Conservation (phyloP, 305 asterid species). For the Fraxinus nigra region DNA sequence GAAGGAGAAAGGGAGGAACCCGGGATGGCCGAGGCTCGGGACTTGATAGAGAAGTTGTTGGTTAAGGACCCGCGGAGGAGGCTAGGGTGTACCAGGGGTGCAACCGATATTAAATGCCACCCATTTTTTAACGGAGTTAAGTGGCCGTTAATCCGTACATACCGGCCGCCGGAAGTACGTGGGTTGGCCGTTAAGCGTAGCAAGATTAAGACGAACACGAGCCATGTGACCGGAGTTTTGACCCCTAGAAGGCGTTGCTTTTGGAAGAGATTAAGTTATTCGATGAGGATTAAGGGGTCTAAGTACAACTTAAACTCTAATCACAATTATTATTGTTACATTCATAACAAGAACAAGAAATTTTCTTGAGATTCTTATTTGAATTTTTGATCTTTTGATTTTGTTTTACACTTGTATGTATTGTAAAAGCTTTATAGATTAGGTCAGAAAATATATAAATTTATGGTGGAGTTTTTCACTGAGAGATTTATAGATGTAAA, state of each 20-base stretch:
- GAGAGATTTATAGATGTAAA: conserved; percentile 17
- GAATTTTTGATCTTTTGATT: background rate
- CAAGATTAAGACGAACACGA: conserved; percentile 47
- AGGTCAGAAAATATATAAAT: background rate
- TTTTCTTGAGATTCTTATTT: conserved; percentile 22
- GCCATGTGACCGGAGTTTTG: conserved; percentile 34
- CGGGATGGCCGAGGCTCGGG: conserved; percentile 59
- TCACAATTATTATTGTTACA: conserved; percentile 58
- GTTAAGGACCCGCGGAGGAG: conserved; percentile 77
- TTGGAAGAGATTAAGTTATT: conserved; percentile 58
- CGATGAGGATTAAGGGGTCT: conserved; percentile 58
- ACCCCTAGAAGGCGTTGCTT: conserved; percentile 66
- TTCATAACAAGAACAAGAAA: conserved; percentile 36
- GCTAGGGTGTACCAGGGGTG: conserved; percentile 79
- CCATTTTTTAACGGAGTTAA: conserved; percentile 81
- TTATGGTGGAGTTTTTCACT: conserved; percentile 13
- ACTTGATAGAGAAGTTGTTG: conserved; percentile 65
- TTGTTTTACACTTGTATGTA: conserved; percentile 15
- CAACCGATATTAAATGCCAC: conserved; percentile 91
- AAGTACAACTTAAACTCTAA: conserved; percentile 56
- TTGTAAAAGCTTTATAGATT: conserved; percentile 10
- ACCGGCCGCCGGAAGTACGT: conserved; percentile 80
- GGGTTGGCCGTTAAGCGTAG: conserved; percentile 63
- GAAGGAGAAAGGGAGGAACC: conserved; percentile 33
- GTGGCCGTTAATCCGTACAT: conserved; percentile 86